Base-by-base conservation (phyloP, 2,329 filamentous ascomycete species). In the Didymella pinodella region DNA sequence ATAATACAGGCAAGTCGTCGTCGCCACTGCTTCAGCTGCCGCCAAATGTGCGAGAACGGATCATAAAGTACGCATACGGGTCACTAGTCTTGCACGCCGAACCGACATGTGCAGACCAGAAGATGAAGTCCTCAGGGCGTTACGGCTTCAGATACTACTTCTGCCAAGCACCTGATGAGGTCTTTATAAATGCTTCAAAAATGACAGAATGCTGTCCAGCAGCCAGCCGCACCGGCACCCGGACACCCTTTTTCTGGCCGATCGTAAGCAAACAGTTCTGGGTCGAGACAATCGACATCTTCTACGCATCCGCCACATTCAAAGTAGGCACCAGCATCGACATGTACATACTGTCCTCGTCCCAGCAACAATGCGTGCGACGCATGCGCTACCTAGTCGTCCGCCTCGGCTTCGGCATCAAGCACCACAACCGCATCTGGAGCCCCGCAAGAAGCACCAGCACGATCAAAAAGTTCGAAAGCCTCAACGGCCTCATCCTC, bases 211-310 rank as follows among this genome's bases (percentile, higher is more conserved):
- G 55, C 38, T 53, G 38, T 22, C 29, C 49, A 8, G 25, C 28
- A 11, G 48, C 26, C 18, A 48, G 10, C 7, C 26, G 20, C 18
- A 22, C 11, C 36, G 22, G n/a, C 28, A 20, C 8, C 31, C 11
- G 20, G 34, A 45, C 49, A 26, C 45, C n/a, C 10, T 58, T 58
- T 38, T 53, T 36, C 44, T 58, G 55, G 55, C 55, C 55, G 6
- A 58, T 58, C n/a, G 55, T 58, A 8, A 48, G 31, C 45, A 58
- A 29, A 12, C 36, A 45, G 29, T 58, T 48, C 31, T 58, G 55
- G 49, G 11, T n/a, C 25, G 48, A 58, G 45, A 36, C 49, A 6
- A 44, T 48, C 6, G 16, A 49, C 1, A 28, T 29, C 1, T 45
- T 58, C 31, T 58, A 53, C n/a, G 7, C 29, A 5, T 58, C 49